These are phyloP conservation scores for Botryotinia globosa DNA, from an alignment of 2,329 filamentous ascomycete species.

Conservation along the genomic window DNA sequence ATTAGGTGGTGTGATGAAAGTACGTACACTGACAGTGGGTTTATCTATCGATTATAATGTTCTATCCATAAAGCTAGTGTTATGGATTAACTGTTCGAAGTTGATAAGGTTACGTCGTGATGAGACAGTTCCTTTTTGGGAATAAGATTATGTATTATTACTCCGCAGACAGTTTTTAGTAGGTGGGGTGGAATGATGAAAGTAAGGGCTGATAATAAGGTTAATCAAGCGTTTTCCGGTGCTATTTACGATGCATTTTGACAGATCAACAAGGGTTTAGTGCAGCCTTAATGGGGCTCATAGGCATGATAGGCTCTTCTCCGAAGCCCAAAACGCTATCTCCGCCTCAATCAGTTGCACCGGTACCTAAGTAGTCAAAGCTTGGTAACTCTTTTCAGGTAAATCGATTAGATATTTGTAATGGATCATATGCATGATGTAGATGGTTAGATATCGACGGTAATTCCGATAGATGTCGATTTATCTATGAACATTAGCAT, in stretches of 20 bases:
- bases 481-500: not conserved
- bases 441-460: not conserved
- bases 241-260: not conserved
- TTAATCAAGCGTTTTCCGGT: not conserved
- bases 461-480: not conserved
- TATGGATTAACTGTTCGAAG: not conserved
- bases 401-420: not conserved
- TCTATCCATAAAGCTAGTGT: not conserved
- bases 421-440: not conserved
- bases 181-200: not conserved
- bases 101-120: not conserved
- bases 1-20: not conserved
- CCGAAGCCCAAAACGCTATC: conserved; percentile 12
- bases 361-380: not conserved
- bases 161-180: not conserved
- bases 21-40: not conserved
- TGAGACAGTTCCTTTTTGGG: not conserved
- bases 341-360: conserved; percentile 1
- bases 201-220: not conserved
- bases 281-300: not conserved
- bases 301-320: conserved; percentile 4
- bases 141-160: not conserved
- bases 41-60: not conserved
- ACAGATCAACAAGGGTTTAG: not conserved
- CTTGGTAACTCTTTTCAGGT: conserved; percentile 2